phyloP scores from a whole-genome alignment of 2,329 filamentous ascomycete genomes.

The Neonectria punicea region DNA sequence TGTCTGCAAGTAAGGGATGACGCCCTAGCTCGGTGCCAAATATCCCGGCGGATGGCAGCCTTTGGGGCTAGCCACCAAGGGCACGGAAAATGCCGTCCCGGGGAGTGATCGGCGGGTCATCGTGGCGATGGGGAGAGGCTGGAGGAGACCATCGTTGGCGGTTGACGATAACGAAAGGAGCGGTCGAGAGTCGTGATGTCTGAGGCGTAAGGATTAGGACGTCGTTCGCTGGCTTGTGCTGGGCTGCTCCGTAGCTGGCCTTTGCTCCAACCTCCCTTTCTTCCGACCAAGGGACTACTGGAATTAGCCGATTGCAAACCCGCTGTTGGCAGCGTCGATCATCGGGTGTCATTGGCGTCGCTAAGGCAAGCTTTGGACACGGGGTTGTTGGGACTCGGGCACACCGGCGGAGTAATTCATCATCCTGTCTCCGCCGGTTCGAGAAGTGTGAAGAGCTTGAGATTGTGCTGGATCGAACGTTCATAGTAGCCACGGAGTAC shows the following conservation, averaged over 20 bases:
- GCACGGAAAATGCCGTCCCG: slow-evolving; percentile 28
- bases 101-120: slow-evolving; percentile 34
- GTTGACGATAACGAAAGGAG: background rate
- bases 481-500: background rate
- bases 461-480: background rate
- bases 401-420: slow-evolving; percentile 7
- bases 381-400: slow-evolving; percentile 8
- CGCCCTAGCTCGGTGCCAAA: slow-evolving; percentile 30
- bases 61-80: slow-evolving; percentile 20
- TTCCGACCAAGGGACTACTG: slow-evolving; percentile 5
- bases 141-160: slow-evolving; percentile 1
- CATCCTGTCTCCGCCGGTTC: slow-evolving; percentile 3
- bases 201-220: background rate
- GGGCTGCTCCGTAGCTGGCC: slow-evolving; percentile 8
- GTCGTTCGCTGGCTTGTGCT: slow-evolving; percentile 1
- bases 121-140: slow-evolving; percentile 19
- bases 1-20: slow-evolving; percentile 31
- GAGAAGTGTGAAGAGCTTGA: background rate
- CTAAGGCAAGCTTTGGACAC: slow-evolving; percentile 13
- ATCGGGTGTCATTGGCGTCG: slow-evolving; percentile 30
- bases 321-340: slow-evolving; percentile 38
- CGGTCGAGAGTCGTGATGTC: background rate
- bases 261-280: slow-evolving; percentile 16
- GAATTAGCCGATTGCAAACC: slow-evolving; percentile 26
- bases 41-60: slow-evolving; percentile 22